Percentiles rank a stretch among this genome's conserved stretches.
Conservation (phyloP, 441 rosid species). For the Gossypium lobatum region DNA sequence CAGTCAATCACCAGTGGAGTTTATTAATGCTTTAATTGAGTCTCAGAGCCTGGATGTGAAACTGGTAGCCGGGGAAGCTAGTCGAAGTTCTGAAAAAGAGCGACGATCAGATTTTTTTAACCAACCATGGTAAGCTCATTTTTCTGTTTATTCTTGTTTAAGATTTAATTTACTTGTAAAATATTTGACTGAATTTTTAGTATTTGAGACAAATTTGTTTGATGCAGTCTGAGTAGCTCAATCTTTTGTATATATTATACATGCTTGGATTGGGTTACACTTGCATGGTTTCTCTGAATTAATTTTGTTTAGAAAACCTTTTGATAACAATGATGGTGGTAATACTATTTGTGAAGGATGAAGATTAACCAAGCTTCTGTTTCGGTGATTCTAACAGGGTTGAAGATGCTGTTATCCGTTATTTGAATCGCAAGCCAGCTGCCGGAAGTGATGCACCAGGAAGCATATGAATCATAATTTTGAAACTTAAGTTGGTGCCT, state of each 20-base stretch:
- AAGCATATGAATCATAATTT: conserved; percentile 39
- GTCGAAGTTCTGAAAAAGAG: conserved; percentile 79
- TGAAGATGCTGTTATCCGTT: conserved; percentile 93
- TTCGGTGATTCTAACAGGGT: conserved; percentile 48
- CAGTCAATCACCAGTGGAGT: conserved; percentile 94
- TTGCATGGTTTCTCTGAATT: background rate
- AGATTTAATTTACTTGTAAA: background rate
- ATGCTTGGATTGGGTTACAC: background rate
- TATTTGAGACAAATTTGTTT: background rate
- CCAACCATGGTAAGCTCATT: conserved; percentile 80
- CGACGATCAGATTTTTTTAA: conserved; percentile 78
- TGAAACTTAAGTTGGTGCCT: background rate
- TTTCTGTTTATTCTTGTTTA: background rate
- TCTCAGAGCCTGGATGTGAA: conserved; percentile 90
- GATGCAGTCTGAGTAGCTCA: background rate
- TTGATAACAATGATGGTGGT: background rate
- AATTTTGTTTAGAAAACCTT: background rate
- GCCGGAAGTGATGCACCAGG: conserved; percentile 78
- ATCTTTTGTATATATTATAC: background rate
- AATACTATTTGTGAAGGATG: background rate
- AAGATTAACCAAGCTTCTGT: background rate
- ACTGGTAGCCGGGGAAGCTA: conserved; percentile 76
- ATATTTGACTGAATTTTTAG: background rate
- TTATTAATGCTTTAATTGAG: conserved; percentile 77
- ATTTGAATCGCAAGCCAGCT: conserved; percentile 84